Conservation (phyloP, 164 flowering plant species). For the Macadamia integrifolia region DNA sequence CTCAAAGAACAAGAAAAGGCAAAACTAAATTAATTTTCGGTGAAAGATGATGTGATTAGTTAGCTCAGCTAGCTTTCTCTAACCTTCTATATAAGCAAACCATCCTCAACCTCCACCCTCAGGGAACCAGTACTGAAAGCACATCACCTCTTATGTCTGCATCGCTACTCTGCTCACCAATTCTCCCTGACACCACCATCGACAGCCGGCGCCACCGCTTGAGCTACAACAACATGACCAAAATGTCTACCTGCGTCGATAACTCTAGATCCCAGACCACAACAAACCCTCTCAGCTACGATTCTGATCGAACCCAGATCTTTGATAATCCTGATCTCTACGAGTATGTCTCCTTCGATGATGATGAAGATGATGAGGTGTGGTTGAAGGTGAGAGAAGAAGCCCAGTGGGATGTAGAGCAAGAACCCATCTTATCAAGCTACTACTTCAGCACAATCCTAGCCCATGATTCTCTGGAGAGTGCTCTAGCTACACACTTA, state of each 20-base stretch:
- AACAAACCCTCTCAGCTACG: conserved; percentile 1
- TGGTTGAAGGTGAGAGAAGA: conserved; percentile 56
- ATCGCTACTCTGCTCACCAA: too few relatives aligned
- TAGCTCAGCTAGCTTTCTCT: too few relatives aligned
- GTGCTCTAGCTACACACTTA: conserved; percentile 53
- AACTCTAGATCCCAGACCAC: conserved; percentile 6
- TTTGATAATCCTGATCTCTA: conserved; percentile 1
- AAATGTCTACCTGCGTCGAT: conserved; percentile 23
- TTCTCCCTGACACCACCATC: too few relatives aligned
- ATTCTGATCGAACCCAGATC: neutral
- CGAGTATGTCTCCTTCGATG: neutral
- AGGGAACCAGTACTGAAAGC: too few relatives aligned
- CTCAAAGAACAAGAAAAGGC: too few relatives aligned
- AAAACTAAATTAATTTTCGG: too few relatives aligned
- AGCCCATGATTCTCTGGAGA: conserved; percentile 41
- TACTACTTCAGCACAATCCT: conserved; percentile 41
- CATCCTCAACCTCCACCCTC: too few relatives aligned
- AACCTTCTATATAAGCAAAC: too few relatives aligned
- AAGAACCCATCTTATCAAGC: conserved; percentile 51
- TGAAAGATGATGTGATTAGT: too few relatives aligned
- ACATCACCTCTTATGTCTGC: too few relatives aligned
- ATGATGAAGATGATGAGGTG: conserved; percentile 18
- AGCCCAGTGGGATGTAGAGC: conserved; percentile 39
- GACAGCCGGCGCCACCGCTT: too few relatives aligned
- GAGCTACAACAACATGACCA: neutral